Base-by-base conservation (phyloP, 352 stramenopile species). In the Globisporangium cylindrosporum region DNA sequence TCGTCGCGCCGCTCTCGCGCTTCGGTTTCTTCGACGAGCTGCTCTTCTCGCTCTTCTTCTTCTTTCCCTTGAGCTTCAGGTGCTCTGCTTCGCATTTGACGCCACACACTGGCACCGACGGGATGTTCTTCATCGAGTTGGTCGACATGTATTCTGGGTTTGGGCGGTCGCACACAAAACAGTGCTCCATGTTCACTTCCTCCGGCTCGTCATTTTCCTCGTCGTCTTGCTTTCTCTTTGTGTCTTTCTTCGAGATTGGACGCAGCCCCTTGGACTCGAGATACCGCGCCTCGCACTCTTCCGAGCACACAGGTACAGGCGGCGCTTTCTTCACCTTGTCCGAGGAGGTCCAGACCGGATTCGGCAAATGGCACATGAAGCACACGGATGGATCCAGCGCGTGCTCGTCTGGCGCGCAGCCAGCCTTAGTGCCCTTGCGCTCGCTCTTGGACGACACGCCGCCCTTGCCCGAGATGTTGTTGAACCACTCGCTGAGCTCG, bases 401-500 rank as follows among this genome's bases (percentile, higher is more conserved):
- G 14, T 49, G 54, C 12, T 66, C 32, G 7, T 61, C 64, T 18
- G 6, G 12, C 20, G 27, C 27, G 60, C 53, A 32, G 22, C 64
- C 67, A 22, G 82, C 76, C 12, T 73, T 90, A 53, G 77, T 72
- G 69, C 87, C 54, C 25, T 73, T 79, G 66, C 71, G 67, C 73
- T 79, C 60, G 67, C 69, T 58, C 67, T 80, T 59, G 32, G 69
- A 67, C 29, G 63, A 55, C 53, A 53, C 59, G 15, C 29, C n/a
- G 53, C 54, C 64, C 43, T 73, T 77, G 62, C 48, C 38, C 5
- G 66, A 62, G 51, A 71, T 53, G 55, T 57, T 73, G 65, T 94
- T 94, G 70, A 91, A 94, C 86, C 86, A 94, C 79, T 88, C 83
- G 73, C 84, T 91, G 41, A 93, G 77, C 78, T 91, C 79, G 61